Conservation (phyloP, 2,329 filamentous ascomycete genomes). For the Ophiostoma ulmi region DNA sequence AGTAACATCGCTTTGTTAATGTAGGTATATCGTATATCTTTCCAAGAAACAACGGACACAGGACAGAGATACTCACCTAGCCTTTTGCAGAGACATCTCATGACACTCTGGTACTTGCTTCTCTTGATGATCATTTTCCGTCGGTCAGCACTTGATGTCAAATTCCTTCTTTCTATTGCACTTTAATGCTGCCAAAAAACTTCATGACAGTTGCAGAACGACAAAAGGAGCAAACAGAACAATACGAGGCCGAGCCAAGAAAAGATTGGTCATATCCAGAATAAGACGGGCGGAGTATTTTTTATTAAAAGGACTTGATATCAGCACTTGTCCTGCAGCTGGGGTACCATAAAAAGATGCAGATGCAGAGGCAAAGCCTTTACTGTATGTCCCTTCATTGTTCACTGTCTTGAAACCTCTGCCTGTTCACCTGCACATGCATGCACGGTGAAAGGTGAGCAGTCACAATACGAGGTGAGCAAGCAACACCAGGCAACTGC, state of each 20-base stretch:
- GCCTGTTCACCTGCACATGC: constrained; percentile 1
- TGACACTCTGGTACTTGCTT: not conserved
- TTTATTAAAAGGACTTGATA: not conserved
- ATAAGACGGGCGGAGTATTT: not conserved
- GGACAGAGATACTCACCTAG: not conserved
- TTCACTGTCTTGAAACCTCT: not conserved
- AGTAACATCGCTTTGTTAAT: not conserved
- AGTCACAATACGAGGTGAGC: constrained; percentile 4
- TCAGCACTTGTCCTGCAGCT: constrained; percentile 4
- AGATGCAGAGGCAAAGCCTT: not conserved
- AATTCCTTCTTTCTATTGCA: not conserved
- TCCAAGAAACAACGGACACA: not conserved
- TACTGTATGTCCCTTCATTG: not conserved
- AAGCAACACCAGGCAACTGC: not conserved
- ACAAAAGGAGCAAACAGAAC: not conserved
- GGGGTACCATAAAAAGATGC: not conserved
- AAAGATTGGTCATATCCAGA: not conserved
- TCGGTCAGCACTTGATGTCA: not conserved
- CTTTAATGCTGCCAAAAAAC: not conserved
- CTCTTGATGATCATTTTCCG: not conserved
- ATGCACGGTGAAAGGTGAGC: constrained; percentile 7
- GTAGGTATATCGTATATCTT: not conserved
- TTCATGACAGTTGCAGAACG: not conserved
- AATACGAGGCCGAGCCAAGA: not conserved
- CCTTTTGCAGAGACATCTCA: not conserved